These are phyloP conservation scores for Cladosporium sp. DNA, from an alignment of 2,329 filamentous ascomycete species.

Conservation along the genomic window DNA sequence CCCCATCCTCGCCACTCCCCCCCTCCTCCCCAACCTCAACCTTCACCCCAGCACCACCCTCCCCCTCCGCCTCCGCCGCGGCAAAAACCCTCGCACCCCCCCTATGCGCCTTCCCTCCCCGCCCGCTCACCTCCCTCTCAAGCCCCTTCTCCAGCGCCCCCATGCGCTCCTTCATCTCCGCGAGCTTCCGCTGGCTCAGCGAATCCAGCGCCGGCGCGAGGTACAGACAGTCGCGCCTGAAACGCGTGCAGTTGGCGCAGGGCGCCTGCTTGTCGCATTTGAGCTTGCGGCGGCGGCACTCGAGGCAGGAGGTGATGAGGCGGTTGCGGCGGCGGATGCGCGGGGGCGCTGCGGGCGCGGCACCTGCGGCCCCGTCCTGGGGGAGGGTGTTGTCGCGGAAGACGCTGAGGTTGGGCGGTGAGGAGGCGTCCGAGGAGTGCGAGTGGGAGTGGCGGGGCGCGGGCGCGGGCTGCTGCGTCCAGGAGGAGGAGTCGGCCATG, in stretches of 20 bases:
- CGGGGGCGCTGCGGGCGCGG: not conserved
- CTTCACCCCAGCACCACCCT: conserved; percentile 49
- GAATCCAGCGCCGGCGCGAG: conserved; percentile 63
- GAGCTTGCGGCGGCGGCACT: conserved; percentile 68
- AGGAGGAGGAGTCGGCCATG: no score
- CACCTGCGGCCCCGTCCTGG: not conserved
- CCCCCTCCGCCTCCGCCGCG: conserved; percentile 48
- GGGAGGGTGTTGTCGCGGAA: conserved; percentile 10
- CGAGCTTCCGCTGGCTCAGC: conserved; percentile 61
- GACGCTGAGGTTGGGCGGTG: conserved; percentile 12
- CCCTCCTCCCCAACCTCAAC: conserved; percentile 49
- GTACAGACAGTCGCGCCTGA: conserved; percentile 53
- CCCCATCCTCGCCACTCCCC: conserved; percentile 12
- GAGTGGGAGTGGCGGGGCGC: no score
- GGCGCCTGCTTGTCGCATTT: conserved; percentile 70
- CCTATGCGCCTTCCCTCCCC: conserved; percentile 19
- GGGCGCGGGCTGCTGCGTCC: no score
- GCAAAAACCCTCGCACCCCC: conserved; percentile 46
- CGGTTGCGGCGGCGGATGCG: conserved; percentile 26
- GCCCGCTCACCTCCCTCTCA: conserved; percentile 59
- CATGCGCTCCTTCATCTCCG: conserved; percentile 74
- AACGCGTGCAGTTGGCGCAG: conserved; percentile 59
- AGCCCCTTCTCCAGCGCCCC: conserved; percentile 63
- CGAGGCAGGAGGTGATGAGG: conserved; percentile 62
- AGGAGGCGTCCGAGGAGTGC: not conserved